Percentiles rank a stretch among this genome's conserved stretches.
Conservation (phyloP, 768 basidiomycete genomes). For the Psilocybe cyanescens region DNA sequence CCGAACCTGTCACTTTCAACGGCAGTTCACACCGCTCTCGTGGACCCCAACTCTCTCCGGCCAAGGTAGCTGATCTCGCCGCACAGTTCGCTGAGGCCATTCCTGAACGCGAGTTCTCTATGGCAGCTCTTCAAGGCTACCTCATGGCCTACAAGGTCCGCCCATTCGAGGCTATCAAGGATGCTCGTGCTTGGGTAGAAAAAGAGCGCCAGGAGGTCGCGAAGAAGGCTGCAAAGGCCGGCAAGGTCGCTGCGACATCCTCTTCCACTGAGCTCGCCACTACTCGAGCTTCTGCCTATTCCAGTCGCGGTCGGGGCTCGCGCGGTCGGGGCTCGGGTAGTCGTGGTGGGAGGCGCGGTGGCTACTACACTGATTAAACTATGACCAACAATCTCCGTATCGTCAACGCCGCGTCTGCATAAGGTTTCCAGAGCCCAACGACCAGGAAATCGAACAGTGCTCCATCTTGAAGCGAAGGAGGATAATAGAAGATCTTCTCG, state of each 20-base stretch:
- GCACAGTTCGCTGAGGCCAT: conserved; percentile 56
- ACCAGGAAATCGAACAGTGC: no score
- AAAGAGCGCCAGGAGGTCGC: conserved; percentile 36
- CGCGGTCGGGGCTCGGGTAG: neutral
- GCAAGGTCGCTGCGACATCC: neutral
- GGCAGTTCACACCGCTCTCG: conserved; percentile 34
- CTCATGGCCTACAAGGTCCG: conserved; percentile 70
- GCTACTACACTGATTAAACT: no score
- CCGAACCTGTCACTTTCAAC: conserved; percentile 11
- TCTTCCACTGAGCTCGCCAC: neutral
- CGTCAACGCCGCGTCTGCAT: no score
- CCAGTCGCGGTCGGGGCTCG: neutral
- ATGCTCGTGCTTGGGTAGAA: conserved; percentile 51
- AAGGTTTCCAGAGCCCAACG: no score
- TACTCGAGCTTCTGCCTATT: neutral
- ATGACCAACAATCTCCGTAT: no score
- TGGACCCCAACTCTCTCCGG: conserved; percentile 42
- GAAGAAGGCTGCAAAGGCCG: conserved; percentile 6
- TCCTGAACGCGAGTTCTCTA: conserved; percentile 50
- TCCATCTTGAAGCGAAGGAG: no score
- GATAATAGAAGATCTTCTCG: no score
- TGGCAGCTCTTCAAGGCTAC: conserved; percentile 59
- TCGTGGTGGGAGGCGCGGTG: no score
- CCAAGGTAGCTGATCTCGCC: conserved; percentile 51
- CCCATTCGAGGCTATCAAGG: conserved; percentile 57